Conservation (phyloP, 1,139 yeast species). For the Sugiyamaella grinbergsii region DNA sequence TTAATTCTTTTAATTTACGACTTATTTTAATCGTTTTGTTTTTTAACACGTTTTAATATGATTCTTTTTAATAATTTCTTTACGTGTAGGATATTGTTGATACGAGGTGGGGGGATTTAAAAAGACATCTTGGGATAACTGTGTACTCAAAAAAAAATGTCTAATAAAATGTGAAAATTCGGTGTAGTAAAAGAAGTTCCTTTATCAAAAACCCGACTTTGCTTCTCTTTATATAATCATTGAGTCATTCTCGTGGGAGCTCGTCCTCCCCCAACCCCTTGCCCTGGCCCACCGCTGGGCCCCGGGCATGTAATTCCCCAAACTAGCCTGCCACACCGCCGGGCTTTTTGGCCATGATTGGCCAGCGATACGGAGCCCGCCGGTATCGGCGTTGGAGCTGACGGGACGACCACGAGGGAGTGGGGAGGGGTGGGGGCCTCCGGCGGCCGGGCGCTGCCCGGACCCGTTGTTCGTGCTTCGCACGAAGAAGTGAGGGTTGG, state of each 20-base stretch:
- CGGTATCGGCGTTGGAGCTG: constrained; percentile 15
- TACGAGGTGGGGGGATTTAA: constrained; percentile 13
- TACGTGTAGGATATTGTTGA: constrained; percentile 15
- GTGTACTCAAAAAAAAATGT: constrained; percentile 17
- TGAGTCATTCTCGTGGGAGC: constrained; percentile 8
- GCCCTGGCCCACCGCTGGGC: constrained; percentile 5
- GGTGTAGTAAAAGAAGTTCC: too few relatives aligned
- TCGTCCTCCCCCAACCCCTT: background rate
- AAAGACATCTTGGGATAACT: constrained; percentile 21
- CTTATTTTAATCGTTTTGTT: constrained; percentile 13
- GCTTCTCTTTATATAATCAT: constrained; percentile 18
- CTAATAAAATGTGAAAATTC: constrained; percentile 7
- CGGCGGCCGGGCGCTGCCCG: constrained; percentile 1
- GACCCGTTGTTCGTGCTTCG: constrained; percentile 2
- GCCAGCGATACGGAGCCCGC: constrained; percentile 8
- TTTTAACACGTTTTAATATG: constrained; percentile 9
- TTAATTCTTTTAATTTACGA: constrained; percentile 15
- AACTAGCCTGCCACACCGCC: background rate
- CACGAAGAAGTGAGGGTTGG: too few relatives aligned
- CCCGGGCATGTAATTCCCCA: background rate
- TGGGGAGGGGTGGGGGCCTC: background rate
- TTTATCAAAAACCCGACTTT: background rate
- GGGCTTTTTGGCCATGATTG: background rate
- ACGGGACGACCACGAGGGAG: too few relatives aligned
- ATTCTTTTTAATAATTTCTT: constrained; percentile 14